Percentiles rank a stretch among this genome's conserved stretches.
Evolutionary conservation across 164 flowering plant genomes (phyloP).

Genomic region (Liquidambar formosana): DNA sequence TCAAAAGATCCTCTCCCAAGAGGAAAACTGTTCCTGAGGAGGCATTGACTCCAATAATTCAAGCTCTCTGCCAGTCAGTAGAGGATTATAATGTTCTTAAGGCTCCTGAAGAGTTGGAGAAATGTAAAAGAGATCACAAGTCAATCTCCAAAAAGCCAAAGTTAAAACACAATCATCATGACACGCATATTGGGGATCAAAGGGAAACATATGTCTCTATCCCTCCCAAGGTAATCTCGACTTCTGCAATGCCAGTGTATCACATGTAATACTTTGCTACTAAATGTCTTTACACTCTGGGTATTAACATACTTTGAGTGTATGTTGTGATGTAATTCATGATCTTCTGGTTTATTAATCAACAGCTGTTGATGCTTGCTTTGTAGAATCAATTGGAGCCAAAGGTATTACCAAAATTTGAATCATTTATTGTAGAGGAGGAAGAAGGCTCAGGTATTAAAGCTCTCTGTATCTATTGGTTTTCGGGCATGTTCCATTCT

Average conservation of each 20-base stretch:
- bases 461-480: neutral
- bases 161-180: constrained; percentile 8
- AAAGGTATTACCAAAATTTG: constrained; percentile 54
- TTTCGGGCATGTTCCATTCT: constrained; percentile 1
- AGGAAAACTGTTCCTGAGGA: constrained; percentile 1
- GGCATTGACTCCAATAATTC: constrained; percentile 11
- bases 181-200: constrained; percentile 12
- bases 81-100: constrained; percentile 5
- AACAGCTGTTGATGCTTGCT: constrained; percentile 8
- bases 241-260: neutral
- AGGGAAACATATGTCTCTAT: constrained; percentile 9
- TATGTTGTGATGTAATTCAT: neutral
- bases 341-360: neutral
- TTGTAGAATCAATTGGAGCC: constrained; percentile 39
- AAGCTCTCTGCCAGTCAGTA: constrained; percentile 4
- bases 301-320: neutral
- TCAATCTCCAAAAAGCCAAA: constrained; percentile 7
- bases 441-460: constrained; percentile 77
- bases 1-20: constrained; percentile 11
- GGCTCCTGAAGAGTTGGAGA: constrained; percentile 13
- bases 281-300: neutral
- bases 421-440: constrained; percentile 60
- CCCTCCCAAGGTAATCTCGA: constrained; percentile 20
- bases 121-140: constrained; percentile 12
- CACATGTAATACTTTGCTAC: neutral